Percentiles rank a stretch among this genome's conserved stretches.
Conservation (phyloP, 1,139 yeast genomes). For the Kurtzmaniella quercitrusa region DNA sequence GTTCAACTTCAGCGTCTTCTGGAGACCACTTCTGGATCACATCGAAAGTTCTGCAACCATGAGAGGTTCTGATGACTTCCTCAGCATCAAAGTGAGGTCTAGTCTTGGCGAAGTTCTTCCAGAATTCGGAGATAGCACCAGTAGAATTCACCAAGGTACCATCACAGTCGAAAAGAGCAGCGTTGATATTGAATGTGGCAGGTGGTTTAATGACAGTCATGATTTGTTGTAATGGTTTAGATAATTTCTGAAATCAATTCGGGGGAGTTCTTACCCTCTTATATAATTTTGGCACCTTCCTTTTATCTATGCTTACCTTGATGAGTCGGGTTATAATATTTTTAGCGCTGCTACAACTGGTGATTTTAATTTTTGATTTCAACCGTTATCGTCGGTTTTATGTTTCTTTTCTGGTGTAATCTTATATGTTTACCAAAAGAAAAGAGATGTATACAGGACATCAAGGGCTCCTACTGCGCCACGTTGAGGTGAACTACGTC, state of each 20-base stretch:
- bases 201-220: conserved; percentile 37
- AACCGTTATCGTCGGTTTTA: neutral
- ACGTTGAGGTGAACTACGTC: neutral
- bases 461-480: neutral
- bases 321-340: neutral
- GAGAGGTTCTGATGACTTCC: conserved; percentile 68
- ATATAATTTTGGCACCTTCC: neutral
- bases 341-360: neutral
- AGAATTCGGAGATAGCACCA: conserved; percentile 75
- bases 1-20: conserved; percentile 62
- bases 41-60: conserved; percentile 81
- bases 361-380: neutral
- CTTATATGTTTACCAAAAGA: neutral
- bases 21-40: conserved; percentile 74
- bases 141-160: conserved; percentile 84
- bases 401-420: neutral
- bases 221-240: conserved; percentile 5
- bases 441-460: neutral
- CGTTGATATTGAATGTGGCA: conserved; percentile 43
- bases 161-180: conserved; percentile 73
- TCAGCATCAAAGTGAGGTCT: conserved; percentile 70
- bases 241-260: neutral
- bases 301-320: neutral
- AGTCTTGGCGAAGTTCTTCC: conserved; percentile 68
- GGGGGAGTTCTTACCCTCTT: neutral